phyloP scores from a whole-genome alignment of 164 flowering plant species.

The Malania oleifera region DNA sequence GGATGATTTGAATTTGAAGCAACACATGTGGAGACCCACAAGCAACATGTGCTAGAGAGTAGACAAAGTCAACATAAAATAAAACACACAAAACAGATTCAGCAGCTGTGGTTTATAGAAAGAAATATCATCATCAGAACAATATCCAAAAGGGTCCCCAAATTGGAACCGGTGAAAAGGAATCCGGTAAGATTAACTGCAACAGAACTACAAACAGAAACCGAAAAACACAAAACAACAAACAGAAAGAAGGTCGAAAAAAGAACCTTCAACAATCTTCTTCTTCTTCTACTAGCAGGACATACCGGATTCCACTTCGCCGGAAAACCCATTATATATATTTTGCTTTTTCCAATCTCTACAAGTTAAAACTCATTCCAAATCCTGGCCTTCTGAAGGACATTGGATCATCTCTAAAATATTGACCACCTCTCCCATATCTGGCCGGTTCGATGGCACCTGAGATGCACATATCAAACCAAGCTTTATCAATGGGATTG shows the following conservation, averaged over 20 bases:
- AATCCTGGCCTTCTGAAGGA: conserved; percentile 69
- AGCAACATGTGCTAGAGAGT: too few species aligned
- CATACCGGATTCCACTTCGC: conserved; percentile 3
- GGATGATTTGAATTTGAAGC: too few species aligned
- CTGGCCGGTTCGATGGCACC: conserved; percentile 91
- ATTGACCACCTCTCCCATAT: conserved; percentile 87
- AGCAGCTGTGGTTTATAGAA: not conserved
- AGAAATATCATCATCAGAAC: not conserved
- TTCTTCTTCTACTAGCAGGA: not conserved
- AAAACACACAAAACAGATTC: not conserved
- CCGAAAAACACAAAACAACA: conserved; percentile 1
- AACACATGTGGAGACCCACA: too few species aligned
- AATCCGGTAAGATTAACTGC: not conserved
- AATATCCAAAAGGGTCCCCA: not conserved
- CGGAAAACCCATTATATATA: conserved; percentile 3
- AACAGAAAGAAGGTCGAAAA: not conserved
- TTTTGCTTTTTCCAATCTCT: conserved; percentile 13
- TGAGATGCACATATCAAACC: conserved; percentile 94
- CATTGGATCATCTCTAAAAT: conserved; percentile 81
- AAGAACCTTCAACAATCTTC: not conserved
- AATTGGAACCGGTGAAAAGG: not conserved
- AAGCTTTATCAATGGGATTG: conserved; percentile 73
- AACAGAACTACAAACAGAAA: not conserved
- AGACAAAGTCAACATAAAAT: too few species aligned
- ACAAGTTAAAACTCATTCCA: conserved; percentile 23